Base-by-base conservation (phyloP, 441 rosid genomes). In the Pelargonium cotyledonis region DNA sequence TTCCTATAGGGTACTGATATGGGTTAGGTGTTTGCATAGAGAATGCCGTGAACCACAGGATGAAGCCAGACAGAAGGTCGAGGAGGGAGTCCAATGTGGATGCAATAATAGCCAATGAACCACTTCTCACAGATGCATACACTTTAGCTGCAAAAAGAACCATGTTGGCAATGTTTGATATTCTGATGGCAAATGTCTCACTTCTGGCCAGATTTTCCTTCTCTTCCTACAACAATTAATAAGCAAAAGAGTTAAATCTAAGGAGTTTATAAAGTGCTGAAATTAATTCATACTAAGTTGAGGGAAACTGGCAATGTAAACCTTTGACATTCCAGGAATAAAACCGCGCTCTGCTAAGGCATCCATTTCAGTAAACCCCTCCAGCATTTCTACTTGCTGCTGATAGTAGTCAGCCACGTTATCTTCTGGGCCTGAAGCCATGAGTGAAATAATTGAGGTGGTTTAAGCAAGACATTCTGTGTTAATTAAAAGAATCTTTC, bases 21-120 rank as follows among this genome's bases (percentile, higher is more conserved):
- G 76, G 84, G 70, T 86, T 84, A 0, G 83, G 85, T 0, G 65
- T 76, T 68, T 78, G 77, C 88, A 86, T 86, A 1, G 87, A 78
- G 49, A 74, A 0, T 21, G 79, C 71, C 23, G 91, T 84, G 31
- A 81, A 86, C 91, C 91, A 86, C 46, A 86, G 68, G 35, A 87
- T 87, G 51, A 87, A 87, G 4, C 91, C 91, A 7, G 89, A 82
- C 60, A 87, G 73, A 21, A 87, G 84, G 68, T 87, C 91, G 73
- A 87, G 53, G 9, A 87, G 76, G 9, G 91, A 87, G 65, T 87
- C 91, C 72, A 87, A 69, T 0, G 91, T 87, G 4, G 91, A 87
- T 26, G 91, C 91, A 5, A 87, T 83, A 9, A 87, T 89, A 3
- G 89, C 91, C 82, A 83, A 61, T 15, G 91, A 87, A 75, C 69